These are phyloP conservation scores for Samsoniella hepiali DNA, from an alignment of 2,329 filamentous ascomycete genomes.

Conservation along the genomic window DNA sequence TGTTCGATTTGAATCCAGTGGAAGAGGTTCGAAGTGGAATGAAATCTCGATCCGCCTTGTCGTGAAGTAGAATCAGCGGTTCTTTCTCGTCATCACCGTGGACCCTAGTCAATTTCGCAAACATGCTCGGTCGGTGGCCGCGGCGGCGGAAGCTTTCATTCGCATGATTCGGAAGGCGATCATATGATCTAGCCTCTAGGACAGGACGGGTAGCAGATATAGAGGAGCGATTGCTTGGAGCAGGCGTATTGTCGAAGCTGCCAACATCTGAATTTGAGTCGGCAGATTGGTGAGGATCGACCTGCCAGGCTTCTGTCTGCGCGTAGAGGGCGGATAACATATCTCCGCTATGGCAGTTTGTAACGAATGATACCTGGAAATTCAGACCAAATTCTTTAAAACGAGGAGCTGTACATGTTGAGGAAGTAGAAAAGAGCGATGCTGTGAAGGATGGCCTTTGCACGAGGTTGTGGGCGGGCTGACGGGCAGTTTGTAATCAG, in stretches of 20 bases:
- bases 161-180: neutral
- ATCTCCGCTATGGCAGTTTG: neutral
- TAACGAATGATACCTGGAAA: neutral
- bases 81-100: neutral
- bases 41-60: neutral
- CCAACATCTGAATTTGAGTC: conserved; percentile 19
- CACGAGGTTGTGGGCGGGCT: neutral
- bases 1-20: neutral
- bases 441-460: neutral
- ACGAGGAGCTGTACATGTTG: neutral
- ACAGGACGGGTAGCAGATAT: conserved; percentile 23
- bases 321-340: conserved; percentile 17
- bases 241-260: conserved; percentile 34
- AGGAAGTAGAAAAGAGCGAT: neutral
- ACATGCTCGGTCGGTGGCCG: neutral
- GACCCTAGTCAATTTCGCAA: neutral
- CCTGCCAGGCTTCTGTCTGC: conserved; percentile 12
- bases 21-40: neutral
- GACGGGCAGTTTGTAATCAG: neutral
- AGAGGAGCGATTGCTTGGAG: conserved; percentile 31
- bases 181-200: neutral
- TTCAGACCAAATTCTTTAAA: neutral
- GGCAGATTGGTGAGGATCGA: neutral
- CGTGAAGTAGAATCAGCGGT: neutral
- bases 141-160: neutral